These are phyloP conservation scores for Beta lomatogona DNA, from an alignment of 179 eudicot species.

Conservation along the genomic window DNA sequence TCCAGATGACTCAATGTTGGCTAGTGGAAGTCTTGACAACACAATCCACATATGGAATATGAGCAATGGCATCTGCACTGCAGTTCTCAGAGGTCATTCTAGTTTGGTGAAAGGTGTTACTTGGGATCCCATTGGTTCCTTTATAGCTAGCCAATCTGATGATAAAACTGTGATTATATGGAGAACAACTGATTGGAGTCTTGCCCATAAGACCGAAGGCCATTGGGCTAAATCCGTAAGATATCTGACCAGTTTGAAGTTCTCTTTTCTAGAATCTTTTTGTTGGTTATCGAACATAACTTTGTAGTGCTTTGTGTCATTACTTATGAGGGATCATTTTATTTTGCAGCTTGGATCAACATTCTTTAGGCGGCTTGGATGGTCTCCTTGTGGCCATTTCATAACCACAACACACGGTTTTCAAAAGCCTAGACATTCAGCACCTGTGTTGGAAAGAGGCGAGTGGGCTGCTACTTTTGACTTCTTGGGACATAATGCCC, in stretches of 20 bases:
- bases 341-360: slow-evolving; percentile 93
- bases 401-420: slow-evolving; percentile 97
- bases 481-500: slow-evolving; percentile 98
- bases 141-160: slow-evolving; percentile 95
- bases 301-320: not conserved
- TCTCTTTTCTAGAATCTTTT: slow-evolving; percentile 4
- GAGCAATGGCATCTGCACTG: slow-evolving; percentile 87
- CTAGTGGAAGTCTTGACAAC: slow-evolving; percentile 92
- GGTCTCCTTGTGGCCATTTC: slow-evolving; percentile 99
- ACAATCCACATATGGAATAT: slow-evolving; percentile 94
- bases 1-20: slow-evolving; percentile 93
- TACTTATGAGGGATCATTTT: slow-evolving; percentile 19
- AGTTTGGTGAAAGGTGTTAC: slow-evolving; percentile 96
- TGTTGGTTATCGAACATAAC: not conserved
- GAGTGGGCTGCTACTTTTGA: slow-evolving; percentile 99
- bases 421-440: slow-evolving; percentile 97
- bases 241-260: slow-evolving; percentile 4
- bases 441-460: slow-evolving; percentile 96
- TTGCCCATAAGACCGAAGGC: slow-evolving; percentile 95
- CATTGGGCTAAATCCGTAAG: slow-evolving; percentile 99
- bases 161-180: slow-evolving; percentile 97
- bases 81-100: slow-evolving; percentile 95
- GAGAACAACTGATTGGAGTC: slow-evolving; percentile 98
- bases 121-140: slow-evolving; percentile 98
- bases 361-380: slow-evolving; percentile 95